A percentile compares a stretch with the other conserved stretches of the same genome.
Evolutionary conservation across 345 rosid species (phyloP).

Genomic region (Hibiscus tridactylites): DNA sequence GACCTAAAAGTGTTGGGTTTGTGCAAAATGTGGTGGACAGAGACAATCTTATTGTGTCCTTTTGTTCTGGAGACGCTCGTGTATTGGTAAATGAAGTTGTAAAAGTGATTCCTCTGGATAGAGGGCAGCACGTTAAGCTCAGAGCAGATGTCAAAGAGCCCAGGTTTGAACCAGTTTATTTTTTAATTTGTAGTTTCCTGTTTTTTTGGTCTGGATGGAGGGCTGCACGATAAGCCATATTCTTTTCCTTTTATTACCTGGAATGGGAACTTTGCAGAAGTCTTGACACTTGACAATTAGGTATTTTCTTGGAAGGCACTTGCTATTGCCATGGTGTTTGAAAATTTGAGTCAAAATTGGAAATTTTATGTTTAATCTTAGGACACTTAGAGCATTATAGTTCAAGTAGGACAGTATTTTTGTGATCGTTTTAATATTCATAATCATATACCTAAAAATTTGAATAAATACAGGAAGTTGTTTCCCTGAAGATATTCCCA

Average conservation of each 20-base stretch:
- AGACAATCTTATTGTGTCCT: constrained; percentile 68
- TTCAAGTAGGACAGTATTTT: neutral
- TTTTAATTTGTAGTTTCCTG: neutral
- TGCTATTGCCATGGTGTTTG: neutral
- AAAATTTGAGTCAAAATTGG: neutral
- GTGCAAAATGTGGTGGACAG: constrained; percentile 71
- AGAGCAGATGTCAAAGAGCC: constrained; percentile 75
- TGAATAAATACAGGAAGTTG: no score
- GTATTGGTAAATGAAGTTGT: constrained; percentile 75
- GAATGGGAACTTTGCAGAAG: neutral
- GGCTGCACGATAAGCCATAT: neutral
- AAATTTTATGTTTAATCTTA: neutral
- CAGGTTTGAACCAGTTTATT: constrained; percentile 43
- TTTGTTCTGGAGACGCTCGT: constrained; percentile 83
- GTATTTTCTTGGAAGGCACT: neutral
- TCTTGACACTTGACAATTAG: neutral
- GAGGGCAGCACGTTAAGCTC: constrained; percentile 93
- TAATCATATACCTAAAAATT: neutral
- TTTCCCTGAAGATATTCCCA: neutral
- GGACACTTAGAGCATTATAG: neutral
- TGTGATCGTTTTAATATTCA: neutral
- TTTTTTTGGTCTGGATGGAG: neutral
- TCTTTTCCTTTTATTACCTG: neutral
- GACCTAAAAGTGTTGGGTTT: constrained; percentile 86
- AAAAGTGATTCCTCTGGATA: constrained; percentile 86